phyloP scores from a whole-genome alignment of 148 eudicot species.

The Silene latifolia region DNA sequence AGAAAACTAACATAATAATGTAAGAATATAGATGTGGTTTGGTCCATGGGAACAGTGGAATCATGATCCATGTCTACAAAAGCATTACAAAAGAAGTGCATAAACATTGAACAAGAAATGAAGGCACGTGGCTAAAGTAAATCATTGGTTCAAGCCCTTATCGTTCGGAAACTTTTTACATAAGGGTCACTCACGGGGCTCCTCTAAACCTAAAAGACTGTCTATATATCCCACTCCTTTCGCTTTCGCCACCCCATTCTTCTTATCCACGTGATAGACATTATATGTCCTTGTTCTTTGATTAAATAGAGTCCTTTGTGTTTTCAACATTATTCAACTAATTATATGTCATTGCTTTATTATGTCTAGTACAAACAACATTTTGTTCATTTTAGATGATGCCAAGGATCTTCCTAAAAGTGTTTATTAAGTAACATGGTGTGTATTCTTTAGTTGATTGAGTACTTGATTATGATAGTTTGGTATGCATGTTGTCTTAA shows the following conservation, averaged over 20 bases:
- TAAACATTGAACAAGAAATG: neutral
- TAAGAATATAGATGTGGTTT: neutral
- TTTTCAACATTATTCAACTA: neutral
- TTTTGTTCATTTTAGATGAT: constrained; percentile 1
- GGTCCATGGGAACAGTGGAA: constrained; percentile 5
- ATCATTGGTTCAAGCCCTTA: neutral
- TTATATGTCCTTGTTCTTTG: neutral
- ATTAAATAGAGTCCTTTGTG: no score
- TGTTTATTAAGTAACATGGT: neutral
- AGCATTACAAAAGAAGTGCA: neutral
- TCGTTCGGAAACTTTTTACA: constrained; percentile 1
- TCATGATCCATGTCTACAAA: constrained; percentile 16
- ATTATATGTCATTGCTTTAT: neutral
- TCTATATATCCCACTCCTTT: neutral
- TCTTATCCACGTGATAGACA: constrained; percentile 18
- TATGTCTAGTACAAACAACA: neutral
- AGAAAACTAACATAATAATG: neutral
- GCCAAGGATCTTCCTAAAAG: constrained; percentile 1
- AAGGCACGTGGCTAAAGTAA: constrained; percentile 11
- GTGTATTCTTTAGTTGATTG: neutral
- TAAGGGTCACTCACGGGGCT: constrained; percentile 2
- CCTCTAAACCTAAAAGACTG: neutral
- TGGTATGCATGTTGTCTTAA: neutral
- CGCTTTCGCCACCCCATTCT: constrained; percentile 8
- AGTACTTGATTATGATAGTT: neutral